Evolutionary conservation across 768 basidiomycete species (phyloP), one percentile per base, ranked within the genome.

Genomic region (Astraeus odoratus): DNA sequence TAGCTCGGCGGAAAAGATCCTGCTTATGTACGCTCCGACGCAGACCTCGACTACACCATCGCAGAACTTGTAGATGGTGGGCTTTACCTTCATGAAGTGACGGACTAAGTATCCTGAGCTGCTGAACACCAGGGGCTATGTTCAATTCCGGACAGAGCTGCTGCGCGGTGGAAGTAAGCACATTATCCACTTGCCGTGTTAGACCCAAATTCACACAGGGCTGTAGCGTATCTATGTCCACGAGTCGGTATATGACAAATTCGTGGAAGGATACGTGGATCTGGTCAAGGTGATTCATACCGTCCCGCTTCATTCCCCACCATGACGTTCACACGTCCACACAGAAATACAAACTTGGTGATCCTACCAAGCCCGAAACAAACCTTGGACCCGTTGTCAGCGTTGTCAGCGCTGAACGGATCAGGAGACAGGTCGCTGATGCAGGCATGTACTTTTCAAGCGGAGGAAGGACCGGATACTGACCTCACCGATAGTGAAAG

Each of bases 101-200:
- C 15, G 16, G 24, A 36, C 35, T 24, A 34, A 8, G 2, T 23
- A 39, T 25, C 30, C 44, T 4, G 47, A 9, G 10, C 7, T 1
- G 20, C 34, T 27, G 18, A 31, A 1, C 54, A 15, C 9, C 37
- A 91, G 88, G 91, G 29, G 84, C 91, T 4, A 83, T 94, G 67
- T 99, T 92, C 73, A 98, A 98, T 65, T 93, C 94, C 13, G 96
- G 96, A 1, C 96, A 99, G 66, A 94, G 91, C 51, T 98, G 95
- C 64, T 97, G 95, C 58, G 81, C 86, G 0, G 71, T 98, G 48
- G 96, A 99, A 72, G 87, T 86, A 49, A 13, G 69, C 57, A 33
- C 13, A 18, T 18, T 22, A 13, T 15, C 22, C 24, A 27, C 42
- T 4, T 7, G 20, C 5, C 18, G 7, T 8, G 19, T 18, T 10